phyloP scores from a whole-genome alignment of 306 rosid species.

The Malus sylvestris region DNA sequence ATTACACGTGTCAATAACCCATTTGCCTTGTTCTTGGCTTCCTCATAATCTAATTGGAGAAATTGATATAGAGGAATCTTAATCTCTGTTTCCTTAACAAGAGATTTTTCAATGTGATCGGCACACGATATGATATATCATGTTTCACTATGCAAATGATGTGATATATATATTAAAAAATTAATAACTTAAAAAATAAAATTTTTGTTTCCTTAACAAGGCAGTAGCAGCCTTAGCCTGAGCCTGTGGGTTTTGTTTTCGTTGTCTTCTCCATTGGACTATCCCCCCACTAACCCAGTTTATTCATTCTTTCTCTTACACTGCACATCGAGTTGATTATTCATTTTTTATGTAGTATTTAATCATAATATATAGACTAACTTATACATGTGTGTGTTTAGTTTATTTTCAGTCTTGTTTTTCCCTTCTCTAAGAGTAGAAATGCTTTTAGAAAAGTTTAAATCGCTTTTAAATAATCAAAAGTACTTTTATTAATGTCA shows the following conservation, averaged over 20 bases:
- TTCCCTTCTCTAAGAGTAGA: not conserved
- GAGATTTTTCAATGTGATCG: no score
- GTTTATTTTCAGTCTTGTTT: not conserved
- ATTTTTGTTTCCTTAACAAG: slow-evolving; percentile 16
- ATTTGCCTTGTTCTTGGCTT: slow-evolving; percentile 21
- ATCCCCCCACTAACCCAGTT: not conserved
- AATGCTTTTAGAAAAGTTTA: not conserved
- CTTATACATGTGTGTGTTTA: not conserved
- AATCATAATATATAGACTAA: not conserved
- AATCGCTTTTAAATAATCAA: no score
- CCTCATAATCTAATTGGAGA: slow-evolving; percentile 6
- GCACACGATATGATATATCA: accelerated
- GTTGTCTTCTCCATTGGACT: slow-evolving; percentile 36
- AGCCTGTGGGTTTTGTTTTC: slow-evolving; percentile 20
- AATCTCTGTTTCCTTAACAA: not conserved
- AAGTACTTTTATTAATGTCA: no score
- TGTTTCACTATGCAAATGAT: accelerated
- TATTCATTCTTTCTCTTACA: slow-evolving; percentile 32
- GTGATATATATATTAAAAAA: no score
- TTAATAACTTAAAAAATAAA: no score
- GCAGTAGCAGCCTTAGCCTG: slow-evolving; percentile 8
- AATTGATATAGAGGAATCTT: slow-evolving; percentile 44
- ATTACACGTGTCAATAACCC: slow-evolving; percentile 29
- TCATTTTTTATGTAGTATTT: not conserved
- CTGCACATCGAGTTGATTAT: slow-evolving; percentile 6